Evolutionary conservation across 352 stramenopile species (phyloP).

Genomic region (Peronospora belbahrii): DNA sequence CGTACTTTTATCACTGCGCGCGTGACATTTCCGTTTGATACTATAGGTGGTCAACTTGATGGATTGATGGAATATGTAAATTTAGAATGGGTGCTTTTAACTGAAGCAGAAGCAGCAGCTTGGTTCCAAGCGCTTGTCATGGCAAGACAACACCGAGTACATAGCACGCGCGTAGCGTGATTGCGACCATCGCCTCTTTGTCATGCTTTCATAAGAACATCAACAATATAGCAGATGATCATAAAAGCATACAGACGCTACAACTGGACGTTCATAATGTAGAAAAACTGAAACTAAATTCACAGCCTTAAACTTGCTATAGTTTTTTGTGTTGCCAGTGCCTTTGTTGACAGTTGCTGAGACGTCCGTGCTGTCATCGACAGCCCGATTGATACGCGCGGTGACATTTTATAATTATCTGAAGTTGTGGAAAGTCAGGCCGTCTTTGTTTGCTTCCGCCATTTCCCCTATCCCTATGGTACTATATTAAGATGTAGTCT

Average conservation of each 20-base stretch:
- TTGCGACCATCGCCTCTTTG: conserved; percentile 7
- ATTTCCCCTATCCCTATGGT: conserved; percentile 4
- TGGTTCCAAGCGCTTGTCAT: neutral
- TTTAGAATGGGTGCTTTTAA: neutral
- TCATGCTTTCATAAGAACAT: conserved; percentile 5
- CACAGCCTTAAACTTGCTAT: conserved; percentile 2
- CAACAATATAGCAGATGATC: conserved; percentile 6
- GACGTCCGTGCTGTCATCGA: neutral
- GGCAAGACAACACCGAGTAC: neutral
- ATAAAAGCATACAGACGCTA: too few relatives aligned
- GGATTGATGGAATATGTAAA: conserved; percentile 5
- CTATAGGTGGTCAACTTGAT: conserved; percentile 6
- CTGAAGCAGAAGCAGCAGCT: too few relatives aligned
- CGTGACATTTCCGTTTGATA: too few relatives aligned
- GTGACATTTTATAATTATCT: neutral
- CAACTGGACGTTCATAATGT: neutral
- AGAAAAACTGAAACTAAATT: conserved; percentile 10
- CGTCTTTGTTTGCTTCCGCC: conserved; percentile 7
- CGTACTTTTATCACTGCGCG: too few relatives aligned
- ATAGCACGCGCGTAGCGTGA: conserved; percentile 1
- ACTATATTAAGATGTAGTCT: conserved; percentile 3
- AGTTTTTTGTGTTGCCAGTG: neutral
- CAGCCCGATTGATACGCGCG: neutral
- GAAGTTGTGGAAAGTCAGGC: conserved; percentile 1
- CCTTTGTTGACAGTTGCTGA: neutral